A percentile compares a stretch with the other conserved stretches of the same genome.
phyloP scores from a whole-genome alignment of 768 basidiomycete species.

The Russula olivacea region DNA sequence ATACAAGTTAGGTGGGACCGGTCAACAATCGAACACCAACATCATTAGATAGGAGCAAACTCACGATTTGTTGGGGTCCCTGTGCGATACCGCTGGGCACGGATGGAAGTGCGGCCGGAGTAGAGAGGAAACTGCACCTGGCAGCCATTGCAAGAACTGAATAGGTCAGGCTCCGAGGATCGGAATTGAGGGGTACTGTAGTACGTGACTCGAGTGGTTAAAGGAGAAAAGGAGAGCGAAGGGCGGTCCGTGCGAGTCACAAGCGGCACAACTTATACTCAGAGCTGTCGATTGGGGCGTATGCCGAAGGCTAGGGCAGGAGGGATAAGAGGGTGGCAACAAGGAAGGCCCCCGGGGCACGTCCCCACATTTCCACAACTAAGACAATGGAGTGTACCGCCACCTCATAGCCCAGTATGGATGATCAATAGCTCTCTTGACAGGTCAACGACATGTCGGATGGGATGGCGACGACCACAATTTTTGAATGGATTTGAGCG shows the following conservation, averaged over 20 bases:
- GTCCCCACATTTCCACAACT: slow-evolving; percentile 7
- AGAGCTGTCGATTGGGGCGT: background rate
- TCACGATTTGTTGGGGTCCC: slow-evolving; percentile 1
- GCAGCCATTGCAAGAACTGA: background rate
- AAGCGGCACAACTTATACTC: background rate
- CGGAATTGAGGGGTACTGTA: background rate
- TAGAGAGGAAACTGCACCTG: background rate
- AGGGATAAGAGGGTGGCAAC: background rate
- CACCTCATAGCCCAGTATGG: background rate
- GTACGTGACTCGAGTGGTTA: background rate
- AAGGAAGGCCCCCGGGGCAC: background rate
- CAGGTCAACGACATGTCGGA: background rate
- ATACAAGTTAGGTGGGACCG: background rate
- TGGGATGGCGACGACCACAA: background rate
- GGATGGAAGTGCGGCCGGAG: background rate
- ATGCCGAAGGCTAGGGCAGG: background rate
- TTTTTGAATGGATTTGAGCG: background rate
- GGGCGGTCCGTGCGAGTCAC: background rate
- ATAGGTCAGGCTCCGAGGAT: background rate
- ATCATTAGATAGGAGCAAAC: background rate
- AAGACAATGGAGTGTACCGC: slow-evolving; percentile 7
- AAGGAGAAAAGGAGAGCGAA: background rate
- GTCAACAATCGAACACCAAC: background rate
- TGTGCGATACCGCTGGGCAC: background rate
- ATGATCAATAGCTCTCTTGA: background rate